Conservation (phyloP, 441 rosid genomes). For the Geranium incanum region DNA sequence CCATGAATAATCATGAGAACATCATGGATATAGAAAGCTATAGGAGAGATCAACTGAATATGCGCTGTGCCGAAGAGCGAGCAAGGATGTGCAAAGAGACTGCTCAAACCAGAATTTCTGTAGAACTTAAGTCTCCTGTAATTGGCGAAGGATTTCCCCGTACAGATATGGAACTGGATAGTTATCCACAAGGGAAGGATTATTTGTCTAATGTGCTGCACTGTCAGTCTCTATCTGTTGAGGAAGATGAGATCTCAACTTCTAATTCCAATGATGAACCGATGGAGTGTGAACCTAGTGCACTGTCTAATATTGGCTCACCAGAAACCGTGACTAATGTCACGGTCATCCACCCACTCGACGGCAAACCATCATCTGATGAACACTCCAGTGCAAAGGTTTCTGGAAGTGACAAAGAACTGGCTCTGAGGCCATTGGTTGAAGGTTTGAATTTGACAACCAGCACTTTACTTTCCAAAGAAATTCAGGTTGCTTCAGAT, state of each 20-base stretch:
- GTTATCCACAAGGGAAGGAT: slow-evolving; percentile 21
- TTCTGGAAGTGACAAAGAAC: slow-evolving; percentile 26
- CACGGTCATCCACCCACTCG: slow-evolving; percentile 10
- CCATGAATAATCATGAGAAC: slow-evolving; percentile 24
- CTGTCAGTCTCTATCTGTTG: slow-evolving; percentile 26
- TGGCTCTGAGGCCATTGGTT: slow-evolving; percentile 29
- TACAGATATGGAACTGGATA: slow-evolving; percentile 3
- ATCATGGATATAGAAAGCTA: neutral
- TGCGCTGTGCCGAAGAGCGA: slow-evolving; percentile 2
- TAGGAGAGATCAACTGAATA: neutral
- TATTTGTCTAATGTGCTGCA: slow-evolving; percentile 29
- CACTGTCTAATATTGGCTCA: slow-evolving; percentile 32
- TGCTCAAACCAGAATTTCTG: neutral
- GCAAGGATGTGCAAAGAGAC: slow-evolving; percentile 5
- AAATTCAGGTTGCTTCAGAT: slow-evolving; percentile 1
- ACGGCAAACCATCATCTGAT: slow-evolving; percentile 20
- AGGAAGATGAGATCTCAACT: slow-evolving; percentile 30
- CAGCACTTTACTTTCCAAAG: slow-evolving; percentile 4
- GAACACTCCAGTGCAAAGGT: slow-evolving; percentile 33
- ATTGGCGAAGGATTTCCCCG: neutral
- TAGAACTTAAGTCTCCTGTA: neutral
- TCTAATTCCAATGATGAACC: slow-evolving; percentile 31
- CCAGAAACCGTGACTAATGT: slow-evolving; percentile 31
- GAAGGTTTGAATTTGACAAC: slow-evolving; percentile 28
- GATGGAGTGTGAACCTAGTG: slow-evolving; percentile 33